These are phyloP conservation scores for Cladophialophora bantiana DNA, from an alignment of 2,329 filamentous ascomycete species.

Conservation along the genomic window DNA sequence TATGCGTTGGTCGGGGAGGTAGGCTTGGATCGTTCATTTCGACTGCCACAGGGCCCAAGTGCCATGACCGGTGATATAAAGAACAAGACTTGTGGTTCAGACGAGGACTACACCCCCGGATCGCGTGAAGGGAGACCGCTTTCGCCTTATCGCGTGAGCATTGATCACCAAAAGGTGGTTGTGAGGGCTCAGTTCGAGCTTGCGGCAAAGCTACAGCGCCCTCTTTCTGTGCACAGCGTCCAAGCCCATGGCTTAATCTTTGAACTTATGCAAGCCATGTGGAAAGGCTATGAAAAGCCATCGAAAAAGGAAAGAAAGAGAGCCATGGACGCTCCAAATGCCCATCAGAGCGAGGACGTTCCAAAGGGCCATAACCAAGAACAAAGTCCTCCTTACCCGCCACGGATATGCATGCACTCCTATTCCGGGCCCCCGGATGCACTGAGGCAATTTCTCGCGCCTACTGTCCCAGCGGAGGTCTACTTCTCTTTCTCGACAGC, in stretches of 20 bases:
- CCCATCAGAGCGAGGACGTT: conserved; percentile 43
- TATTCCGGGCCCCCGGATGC: conserved; percentile 81
- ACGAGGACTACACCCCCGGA: conserved; percentile 61
- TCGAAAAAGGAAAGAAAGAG: conserved; percentile 58
- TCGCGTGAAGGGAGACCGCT: conserved; percentile 66
- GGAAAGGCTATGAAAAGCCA: conserved; percentile 64
- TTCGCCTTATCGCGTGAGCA: conserved; percentile 63
- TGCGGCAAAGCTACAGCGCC: conserved; percentile 64
- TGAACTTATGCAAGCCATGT: conserved; percentile 62
- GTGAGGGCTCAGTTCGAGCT: conserved; percentile 65
- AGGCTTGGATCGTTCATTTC: conserved; percentile 67
- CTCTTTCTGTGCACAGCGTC: conserved; percentile 69
- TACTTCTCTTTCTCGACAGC: conserved; percentile 88
- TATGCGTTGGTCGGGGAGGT: conserved; percentile 67
- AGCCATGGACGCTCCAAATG: conserved; percentile 44
- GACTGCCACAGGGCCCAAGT: conserved; percentile 62
- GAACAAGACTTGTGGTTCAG: conserved; percentile 44
- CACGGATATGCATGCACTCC: conserved; percentile 90
- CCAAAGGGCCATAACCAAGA: conserved; percentile 36
- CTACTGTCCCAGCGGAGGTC: conserved; percentile 74
- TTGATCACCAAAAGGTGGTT: conserved; percentile 65
- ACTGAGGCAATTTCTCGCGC: conserved; percentile 78
- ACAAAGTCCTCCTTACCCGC: conserved; percentile 72
- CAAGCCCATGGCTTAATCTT: conserved; percentile 67
- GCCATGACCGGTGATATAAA: conserved; percentile 46